Evolutionary conservation across 192 early-diverging fungal species (phyloP), one percentile per base, ranked within the genome.

Genomic region (Backusella circina): DNA sequence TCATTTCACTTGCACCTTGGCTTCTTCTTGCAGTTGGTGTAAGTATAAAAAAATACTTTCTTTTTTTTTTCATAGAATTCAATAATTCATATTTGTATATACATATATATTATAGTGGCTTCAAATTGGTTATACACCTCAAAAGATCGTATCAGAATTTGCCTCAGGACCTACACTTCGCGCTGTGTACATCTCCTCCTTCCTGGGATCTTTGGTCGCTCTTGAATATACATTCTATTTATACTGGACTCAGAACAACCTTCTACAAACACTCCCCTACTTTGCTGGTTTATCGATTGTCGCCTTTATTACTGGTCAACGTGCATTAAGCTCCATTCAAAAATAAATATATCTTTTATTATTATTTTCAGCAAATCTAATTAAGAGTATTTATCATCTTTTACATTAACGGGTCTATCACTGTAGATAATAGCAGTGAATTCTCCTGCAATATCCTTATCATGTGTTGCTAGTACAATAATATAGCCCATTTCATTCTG

Each of bases 401-500:
- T 70, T 18, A 82, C 70, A 57, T 77, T 77, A 31, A 88, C 69
- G 8, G 81, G 77, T 36, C 88, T 71, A 76, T 89, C 88, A 44
- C 83, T 89, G 68, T 86, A 89, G 1, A 85, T 74, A 65, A 78
- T 84, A 2, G 82, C 64, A 10, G 85, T 75, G 70, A 86, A 89
- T 41, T 83, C 79, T 1, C 86, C 84, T 33, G 83, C 70, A 26
- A 87, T 65, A 5, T 80, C 82, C 44, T 83, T 76, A 23, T 87
- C 82, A 36, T 82, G 76, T 16, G 86, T 89, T 0, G 88, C 84
- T 36, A 86, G 79, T 0, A 89, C 86, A 44, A 84, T 78, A 10
- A 86, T 73, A 66, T 89, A 89, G 16, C 84, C 84, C 70, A 82
- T 75, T 51, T 84, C 83, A 65, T 84, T 85, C 33, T 84, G 86